phyloP scores from a whole-genome alignment of 495 filamentous ascomycete species.

The Clavariopsis aquatica region DNA sequence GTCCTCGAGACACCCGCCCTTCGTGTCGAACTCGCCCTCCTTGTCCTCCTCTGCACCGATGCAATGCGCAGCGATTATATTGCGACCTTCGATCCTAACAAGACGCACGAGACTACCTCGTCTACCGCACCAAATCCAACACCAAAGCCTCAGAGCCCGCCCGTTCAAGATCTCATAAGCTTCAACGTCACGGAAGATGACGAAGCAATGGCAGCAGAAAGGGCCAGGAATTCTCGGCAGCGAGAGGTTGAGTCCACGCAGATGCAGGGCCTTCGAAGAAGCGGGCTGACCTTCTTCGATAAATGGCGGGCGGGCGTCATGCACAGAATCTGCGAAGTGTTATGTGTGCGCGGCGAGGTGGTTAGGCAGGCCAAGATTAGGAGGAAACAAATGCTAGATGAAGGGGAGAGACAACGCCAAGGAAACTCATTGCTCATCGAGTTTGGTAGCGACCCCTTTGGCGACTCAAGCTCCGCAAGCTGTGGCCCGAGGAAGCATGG shows the following conservation, averaged over 20 bases:
- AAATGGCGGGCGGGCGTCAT: constrained; percentile 39
- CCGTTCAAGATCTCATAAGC: constrained; percentile 31
- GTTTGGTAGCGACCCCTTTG: constrained; percentile 31
- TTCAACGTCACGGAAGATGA: constrained; percentile 40
- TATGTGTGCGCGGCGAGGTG: constrained; percentile 32
- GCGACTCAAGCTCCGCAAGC: not conserved
- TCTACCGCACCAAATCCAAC: constrained; percentile 11
- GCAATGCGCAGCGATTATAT: constrained; percentile 43
- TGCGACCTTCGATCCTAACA: constrained; percentile 45
- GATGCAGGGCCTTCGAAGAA: constrained; percentile 36
- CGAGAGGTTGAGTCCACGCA: constrained; percentile 32
- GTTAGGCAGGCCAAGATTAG: constrained; percentile 35
- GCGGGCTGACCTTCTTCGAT: constrained; percentile 38
- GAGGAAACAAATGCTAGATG: constrained; percentile 23
- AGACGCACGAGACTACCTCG: constrained; percentile 38
- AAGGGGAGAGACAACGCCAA: constrained; percentile 15
- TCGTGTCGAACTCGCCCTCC: constrained; percentile 44
- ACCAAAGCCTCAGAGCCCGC: constrained; percentile 14
- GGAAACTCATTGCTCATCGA: constrained; percentile 35
- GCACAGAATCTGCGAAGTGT: constrained; percentile 36
- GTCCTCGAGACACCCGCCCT: constrained; percentile 44
- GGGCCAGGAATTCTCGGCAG: constrained; percentile 25
- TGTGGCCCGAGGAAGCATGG: constrained; percentile 10
- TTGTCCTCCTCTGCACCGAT: constrained; percentile 47
- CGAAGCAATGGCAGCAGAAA: constrained; percentile 34